A percentile compares a stretch with the other conserved stretches of the same genome.
These are phyloP conservation scores for Leishmania aethiopica DNA, from an alignment of 208 protist genomes.

Conservation along the genomic window DNA sequence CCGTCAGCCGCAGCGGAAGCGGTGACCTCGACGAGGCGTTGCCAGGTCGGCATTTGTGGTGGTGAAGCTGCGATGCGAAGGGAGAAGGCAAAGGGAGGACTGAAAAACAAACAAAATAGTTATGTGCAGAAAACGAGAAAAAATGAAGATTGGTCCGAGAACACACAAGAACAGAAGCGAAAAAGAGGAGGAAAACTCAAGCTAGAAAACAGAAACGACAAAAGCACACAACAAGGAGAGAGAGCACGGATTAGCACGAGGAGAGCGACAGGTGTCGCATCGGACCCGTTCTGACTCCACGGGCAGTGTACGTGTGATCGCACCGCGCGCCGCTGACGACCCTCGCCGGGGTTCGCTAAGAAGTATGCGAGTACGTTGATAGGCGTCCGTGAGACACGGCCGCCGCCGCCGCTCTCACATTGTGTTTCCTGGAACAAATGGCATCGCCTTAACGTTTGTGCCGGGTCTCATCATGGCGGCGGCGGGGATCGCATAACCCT, in stretches of 20 bases:
- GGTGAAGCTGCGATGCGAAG: background rate
- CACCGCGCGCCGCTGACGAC: background rate
- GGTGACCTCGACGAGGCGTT: background rate
- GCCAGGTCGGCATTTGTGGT: background rate
- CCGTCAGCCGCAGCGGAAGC: background rate
- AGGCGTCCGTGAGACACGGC: background rate
- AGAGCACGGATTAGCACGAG: background rate
- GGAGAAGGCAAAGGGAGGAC: background rate
- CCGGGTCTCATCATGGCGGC: slow-evolving; percentile 39
- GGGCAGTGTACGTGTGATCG: background rate
- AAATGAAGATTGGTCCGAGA: background rate
- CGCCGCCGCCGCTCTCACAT: slow-evolving; percentile 1
- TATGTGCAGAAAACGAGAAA: slow-evolving; percentile 1
- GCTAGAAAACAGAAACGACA: background rate
- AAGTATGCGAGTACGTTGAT: background rate
- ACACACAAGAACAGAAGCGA: slow-evolving; percentile 4
- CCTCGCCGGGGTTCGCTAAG: background rate
- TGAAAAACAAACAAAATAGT: slow-evolving; percentile 17
- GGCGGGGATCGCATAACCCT: slow-evolving; percentile 18
- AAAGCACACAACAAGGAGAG: background rate
- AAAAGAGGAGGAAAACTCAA: background rate
- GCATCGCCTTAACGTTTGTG: slow-evolving; percentile 72
- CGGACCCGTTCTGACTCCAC: background rate
- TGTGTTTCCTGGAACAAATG: slow-evolving; percentile 54
- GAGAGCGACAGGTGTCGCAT: background rate